A percentile compares a stretch with the other conserved stretches of the same genome.
Conservation (phyloP, 2,329 filamentous ascomycete species). For the Cladosporium velox region DNA sequence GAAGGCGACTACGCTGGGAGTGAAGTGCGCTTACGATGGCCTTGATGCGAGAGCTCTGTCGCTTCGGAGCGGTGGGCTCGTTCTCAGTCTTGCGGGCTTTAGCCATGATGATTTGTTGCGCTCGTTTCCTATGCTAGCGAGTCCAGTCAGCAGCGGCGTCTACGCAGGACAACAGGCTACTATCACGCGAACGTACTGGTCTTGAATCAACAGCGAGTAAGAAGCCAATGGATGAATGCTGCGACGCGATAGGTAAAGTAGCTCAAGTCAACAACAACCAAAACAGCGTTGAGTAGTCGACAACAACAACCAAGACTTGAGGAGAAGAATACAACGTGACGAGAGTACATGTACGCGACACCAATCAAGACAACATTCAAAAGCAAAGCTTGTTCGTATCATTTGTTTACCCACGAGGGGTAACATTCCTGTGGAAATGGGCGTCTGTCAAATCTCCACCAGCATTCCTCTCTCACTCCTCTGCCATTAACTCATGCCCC, state of each 20-base stretch:
- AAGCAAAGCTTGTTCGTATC: background rate
- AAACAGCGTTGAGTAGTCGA: background rate
- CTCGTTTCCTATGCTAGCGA: background rate
- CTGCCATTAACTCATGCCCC: background rate
- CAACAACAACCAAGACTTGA: background rate
- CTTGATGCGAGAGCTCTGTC: slow-evolving; percentile 9
- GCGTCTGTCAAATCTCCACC: background rate
- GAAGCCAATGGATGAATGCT: no score
- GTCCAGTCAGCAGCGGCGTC: no score
- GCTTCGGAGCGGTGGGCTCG: background rate
- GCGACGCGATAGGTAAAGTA: no score
- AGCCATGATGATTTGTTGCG: background rate
- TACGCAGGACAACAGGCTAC: no score
- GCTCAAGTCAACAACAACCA: background rate
- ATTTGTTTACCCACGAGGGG: background rate
- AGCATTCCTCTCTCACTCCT: background rate
- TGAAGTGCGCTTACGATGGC: background rate
- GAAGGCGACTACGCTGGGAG: background rate
- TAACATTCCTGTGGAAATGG: slow-evolving; percentile 7
- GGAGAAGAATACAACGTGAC: background rate
- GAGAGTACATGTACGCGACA: background rate
- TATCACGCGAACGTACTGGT: background rate
- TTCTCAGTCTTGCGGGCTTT: background rate
- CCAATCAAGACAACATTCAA: slow-evolving; percentile 4
- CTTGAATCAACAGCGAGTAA: background rate